A percentile compares a stretch with the other conserved stretches of the same genome.
Conservation (phyloP, 169 alveolate species). For the Plasmodium billcollinsi region DNA sequence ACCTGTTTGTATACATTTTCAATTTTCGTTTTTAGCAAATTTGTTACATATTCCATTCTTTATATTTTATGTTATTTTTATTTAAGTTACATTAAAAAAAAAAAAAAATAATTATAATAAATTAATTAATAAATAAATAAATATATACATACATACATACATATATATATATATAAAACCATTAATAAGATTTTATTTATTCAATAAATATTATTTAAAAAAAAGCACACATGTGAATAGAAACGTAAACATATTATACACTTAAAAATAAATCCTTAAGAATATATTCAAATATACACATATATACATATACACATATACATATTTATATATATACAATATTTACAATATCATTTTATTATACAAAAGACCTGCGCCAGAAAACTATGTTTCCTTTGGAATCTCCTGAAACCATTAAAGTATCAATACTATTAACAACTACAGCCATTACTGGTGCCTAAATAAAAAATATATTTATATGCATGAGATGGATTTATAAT, state of each 20-base stretch:
- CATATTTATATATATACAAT: neutral
- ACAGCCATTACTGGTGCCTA: slow-evolving; percentile 90
- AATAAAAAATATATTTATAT: neutral
- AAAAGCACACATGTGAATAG: too few relatives aligned
- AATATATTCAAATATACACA: neutral
- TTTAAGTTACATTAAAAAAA: neutral
- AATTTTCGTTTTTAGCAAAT: too few relatives aligned
- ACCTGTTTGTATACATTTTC: too few relatives aligned
- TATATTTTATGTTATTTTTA: neutral
- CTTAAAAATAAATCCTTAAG: too few relatives aligned
- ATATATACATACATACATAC: neutral
- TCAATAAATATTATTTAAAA: too few relatives aligned
- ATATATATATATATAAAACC: neutral
- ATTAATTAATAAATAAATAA: neutral
- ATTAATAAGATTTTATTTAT: too few relatives aligned
- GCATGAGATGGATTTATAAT: neutral
- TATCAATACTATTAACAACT: slow-evolving; percentile 87
- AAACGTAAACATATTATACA: too few relatives aligned
- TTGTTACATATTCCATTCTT: too few relatives aligned
- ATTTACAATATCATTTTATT: neutral
- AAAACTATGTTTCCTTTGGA: slow-evolving; percentile 89
- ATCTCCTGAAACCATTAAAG: slow-evolving; percentile 88
- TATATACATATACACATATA: neutral
- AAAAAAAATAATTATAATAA: neutral
- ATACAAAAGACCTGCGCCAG: slow-evolving; percentile 86